A percentile compares a stretch with the other conserved stretches of the same genome.
Conservation (phyloP, 2,329 filamentous ascomycete genomes). For the Capronia epimyces region DNA sequence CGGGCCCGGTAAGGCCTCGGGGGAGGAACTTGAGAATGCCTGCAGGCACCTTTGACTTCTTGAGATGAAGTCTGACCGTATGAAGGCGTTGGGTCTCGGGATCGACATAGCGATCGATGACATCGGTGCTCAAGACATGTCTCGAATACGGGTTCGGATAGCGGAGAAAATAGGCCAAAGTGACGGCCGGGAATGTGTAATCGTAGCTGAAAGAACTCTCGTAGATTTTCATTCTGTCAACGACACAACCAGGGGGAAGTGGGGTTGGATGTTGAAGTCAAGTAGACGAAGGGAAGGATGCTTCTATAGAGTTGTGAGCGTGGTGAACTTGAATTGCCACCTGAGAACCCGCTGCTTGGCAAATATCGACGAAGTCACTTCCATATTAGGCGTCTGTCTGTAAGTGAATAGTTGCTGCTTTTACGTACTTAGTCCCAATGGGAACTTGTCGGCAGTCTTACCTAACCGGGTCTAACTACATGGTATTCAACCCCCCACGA, state of each 20-base stretch:
- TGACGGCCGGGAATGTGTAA: constrained; percentile 61
- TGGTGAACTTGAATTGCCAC: too few species aligned
- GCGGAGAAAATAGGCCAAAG: constrained; percentile 63
- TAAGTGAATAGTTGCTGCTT: too few species aligned
- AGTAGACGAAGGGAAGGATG: constrained; percentile 25
- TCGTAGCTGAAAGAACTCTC: constrained; percentile 56
- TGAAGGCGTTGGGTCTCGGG: constrained; percentile 55
- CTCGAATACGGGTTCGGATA: constrained; percentile 63
- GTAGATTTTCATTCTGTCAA: constrained; percentile 47
- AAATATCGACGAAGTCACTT: too few species aligned
- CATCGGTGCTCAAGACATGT: constrained; percentile 62
- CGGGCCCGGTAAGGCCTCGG: constrained; percentile 53
- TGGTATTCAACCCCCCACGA: too few species aligned
- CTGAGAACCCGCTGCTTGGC: too few species aligned
- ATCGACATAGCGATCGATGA: constrained; percentile 59
- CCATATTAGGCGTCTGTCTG: too few species aligned
- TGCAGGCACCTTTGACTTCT: constrained; percentile 57
- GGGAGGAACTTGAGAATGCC: constrained; percentile 58
- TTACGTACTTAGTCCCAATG: too few species aligned
- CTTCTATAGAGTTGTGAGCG: too few species aligned
- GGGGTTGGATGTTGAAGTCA: constrained; percentile 1
- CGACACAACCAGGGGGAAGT: constrained; percentile 4
- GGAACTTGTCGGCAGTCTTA: too few species aligned
- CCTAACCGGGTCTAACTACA: too few species aligned
- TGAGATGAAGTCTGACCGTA: constrained; percentile 58